These are phyloP conservation scores for Carex scoparia DNA, from an alignment of 176 grass and related monocot species.

Conservation along the genomic window DNA sequence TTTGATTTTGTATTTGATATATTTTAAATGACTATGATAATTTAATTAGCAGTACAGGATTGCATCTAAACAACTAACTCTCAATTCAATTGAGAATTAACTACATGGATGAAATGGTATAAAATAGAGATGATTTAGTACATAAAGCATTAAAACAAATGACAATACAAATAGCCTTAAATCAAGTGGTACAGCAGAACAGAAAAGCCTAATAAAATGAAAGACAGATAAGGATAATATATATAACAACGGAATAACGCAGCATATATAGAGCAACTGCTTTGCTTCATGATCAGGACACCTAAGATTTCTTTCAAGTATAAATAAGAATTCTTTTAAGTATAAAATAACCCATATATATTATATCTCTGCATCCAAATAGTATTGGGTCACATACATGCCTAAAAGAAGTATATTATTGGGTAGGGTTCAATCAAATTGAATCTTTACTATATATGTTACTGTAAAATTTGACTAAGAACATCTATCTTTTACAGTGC, in stretches of 20 bases:
- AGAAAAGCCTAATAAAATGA: background rate
- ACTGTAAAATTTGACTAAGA: background rate
- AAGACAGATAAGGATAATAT: background rate
- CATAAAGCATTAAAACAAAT: background rate
- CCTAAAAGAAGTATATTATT: too few species aligned
- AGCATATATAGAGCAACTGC: background rate
- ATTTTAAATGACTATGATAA: too few species aligned
- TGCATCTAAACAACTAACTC: too few species aligned
- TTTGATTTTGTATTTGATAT: too few species aligned
- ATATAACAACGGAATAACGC: conserved; percentile 14
- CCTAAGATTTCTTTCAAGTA: background rate
- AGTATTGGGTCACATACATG: background rate
- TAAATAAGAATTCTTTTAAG: background rate
- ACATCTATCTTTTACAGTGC: background rate
- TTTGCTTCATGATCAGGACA: conserved; percentile 23
- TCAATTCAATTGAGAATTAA: too few species aligned
- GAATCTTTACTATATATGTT: background rate
- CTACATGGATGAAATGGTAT: background rate
- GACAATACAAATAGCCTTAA: background rate
- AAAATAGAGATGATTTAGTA: background rate
- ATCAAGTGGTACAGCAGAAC: background rate
- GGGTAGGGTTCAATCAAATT: background rate
- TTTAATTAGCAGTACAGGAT: too few species aligned
- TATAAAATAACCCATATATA: background rate
- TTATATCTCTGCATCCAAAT: background rate